Conservation (phyloP, 257 asterid genomes). For the Hygrophila difformis region DNA sequence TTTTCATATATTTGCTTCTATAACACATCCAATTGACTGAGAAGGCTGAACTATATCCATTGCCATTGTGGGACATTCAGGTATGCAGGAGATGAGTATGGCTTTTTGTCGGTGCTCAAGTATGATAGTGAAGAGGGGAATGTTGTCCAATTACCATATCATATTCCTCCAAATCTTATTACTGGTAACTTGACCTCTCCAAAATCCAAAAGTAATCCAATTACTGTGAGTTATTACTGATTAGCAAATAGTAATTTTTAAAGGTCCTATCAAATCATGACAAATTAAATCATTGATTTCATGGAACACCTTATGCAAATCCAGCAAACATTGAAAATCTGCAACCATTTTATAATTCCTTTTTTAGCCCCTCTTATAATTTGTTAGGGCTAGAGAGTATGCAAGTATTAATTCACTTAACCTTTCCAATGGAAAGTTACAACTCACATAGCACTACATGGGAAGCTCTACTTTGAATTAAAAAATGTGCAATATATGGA, state of each 20-base stretch:
- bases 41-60: too few relatives aligned
- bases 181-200: conserved; percentile 54
- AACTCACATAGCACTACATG: too few relatives aligned
- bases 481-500: conserved; percentile 12
- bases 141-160: conserved; percentile 59
- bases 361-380: background rate
- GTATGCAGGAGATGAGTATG: conserved; percentile 90
- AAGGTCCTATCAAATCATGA: conserved; percentile 9
- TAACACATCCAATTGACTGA: too few relatives aligned
- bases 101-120: conserved; percentile 77
- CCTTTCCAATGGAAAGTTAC: too few relatives aligned
- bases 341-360: conserved; percentile 1
- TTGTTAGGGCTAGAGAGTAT: conserved; percentile 1
- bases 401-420: background rate
- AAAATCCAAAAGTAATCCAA: too few relatives aligned
- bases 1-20: conserved; percentile 8
- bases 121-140: conserved; percentile 54
- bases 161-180: conserved; percentile 73
- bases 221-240: too few relatives aligned
- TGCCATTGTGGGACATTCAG: conserved; percentile 32
- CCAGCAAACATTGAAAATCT: background rate
- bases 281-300: conserved; percentile 1
- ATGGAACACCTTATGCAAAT: conserved; percentile 7
- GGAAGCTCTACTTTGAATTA: background rate
- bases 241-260: conserved; percentile 10